Evolutionary conservation across 1,284 basidiomycete genomes (phyloP).

Genomic region (Stereum hirsutum): DNA sequence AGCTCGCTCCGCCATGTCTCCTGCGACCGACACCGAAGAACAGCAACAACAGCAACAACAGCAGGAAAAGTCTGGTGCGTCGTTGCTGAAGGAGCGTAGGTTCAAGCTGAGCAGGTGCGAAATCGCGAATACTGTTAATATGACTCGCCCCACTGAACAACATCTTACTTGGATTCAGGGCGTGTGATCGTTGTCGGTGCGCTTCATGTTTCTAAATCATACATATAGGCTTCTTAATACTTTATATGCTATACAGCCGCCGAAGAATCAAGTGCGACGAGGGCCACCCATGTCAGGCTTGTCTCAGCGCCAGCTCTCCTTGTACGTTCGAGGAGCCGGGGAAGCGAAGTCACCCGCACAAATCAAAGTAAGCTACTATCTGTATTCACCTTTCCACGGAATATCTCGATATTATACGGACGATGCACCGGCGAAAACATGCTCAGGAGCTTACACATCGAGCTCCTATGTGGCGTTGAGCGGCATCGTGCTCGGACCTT

Average conservation of each 20-base stretch:
- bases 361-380: conserved; percentile 66
- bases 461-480: no score
- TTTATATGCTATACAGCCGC: conserved; percentile 35
- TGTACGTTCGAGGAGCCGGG: conserved; percentile 81
- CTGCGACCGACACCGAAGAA: not conserved
- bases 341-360: conserved; percentile 74
- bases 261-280: conserved; percentile 78
- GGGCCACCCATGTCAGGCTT: conserved; percentile 78
- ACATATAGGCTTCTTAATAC: not conserved
- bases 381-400: no score
- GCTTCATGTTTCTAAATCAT: conserved; percentile 14
- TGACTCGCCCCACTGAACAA: conserved; percentile 5
- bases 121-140: conserved; percentile 8
- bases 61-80: conserved; percentile 12
- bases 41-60: not conserved
- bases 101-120: conserved; percentile 79
- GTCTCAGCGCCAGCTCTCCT: conserved; percentile 63
- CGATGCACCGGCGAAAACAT: no score
- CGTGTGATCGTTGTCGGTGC: conserved; percentile 81
- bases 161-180: conserved; percentile 30
- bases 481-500: no score
- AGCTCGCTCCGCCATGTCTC: conserved; percentile 3
- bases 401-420: no score
- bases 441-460: no score
- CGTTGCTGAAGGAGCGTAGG: conserved; percentile 62